Conservation (phyloP, 139 green algal genomes). For the Microglena sp. region DNA sequence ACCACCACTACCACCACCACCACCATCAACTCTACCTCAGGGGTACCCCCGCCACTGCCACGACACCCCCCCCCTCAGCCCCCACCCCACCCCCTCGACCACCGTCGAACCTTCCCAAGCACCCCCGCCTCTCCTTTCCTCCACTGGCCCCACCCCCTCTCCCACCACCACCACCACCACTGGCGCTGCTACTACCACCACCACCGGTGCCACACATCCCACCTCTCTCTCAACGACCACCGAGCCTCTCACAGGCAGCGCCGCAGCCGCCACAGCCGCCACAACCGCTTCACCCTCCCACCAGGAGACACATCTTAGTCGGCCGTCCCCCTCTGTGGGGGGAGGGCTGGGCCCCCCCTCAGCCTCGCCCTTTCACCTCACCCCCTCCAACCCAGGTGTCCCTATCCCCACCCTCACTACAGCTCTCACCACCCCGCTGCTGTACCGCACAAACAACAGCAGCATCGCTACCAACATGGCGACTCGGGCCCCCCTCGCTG, state of each 20-base stretch:
- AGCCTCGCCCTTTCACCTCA: too few species aligned
- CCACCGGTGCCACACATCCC: not conserved
- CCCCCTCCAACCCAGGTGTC: too few species aligned
- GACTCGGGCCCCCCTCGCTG: too few species aligned
- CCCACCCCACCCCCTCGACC: too few species aligned
- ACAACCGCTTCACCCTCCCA: too few species aligned
- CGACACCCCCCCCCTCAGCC: not conserved
- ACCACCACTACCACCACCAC: not conserved
- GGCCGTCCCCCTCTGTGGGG: too few species aligned
- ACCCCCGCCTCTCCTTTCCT: too few species aligned
- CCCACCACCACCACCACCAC: not conserved
- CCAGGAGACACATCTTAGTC: too few species aligned
- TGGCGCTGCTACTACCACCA: not conserved
- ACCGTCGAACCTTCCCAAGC: too few species aligned
- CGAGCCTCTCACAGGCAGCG: not conserved
- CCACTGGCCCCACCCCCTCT: not conserved
- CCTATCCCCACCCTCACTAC: not conserved
- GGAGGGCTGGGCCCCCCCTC: too few species aligned
- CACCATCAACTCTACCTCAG: not conserved
- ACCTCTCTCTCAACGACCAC: not conserved
- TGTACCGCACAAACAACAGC: not conserved
- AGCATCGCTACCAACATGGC: not conserved
- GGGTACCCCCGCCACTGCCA: not conserved
- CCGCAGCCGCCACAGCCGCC: not conserved
- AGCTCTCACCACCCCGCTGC: not conserved